Base-by-base conservation (phyloP, 768 basidiomycete species). In the Suillus weaverae region DNA sequence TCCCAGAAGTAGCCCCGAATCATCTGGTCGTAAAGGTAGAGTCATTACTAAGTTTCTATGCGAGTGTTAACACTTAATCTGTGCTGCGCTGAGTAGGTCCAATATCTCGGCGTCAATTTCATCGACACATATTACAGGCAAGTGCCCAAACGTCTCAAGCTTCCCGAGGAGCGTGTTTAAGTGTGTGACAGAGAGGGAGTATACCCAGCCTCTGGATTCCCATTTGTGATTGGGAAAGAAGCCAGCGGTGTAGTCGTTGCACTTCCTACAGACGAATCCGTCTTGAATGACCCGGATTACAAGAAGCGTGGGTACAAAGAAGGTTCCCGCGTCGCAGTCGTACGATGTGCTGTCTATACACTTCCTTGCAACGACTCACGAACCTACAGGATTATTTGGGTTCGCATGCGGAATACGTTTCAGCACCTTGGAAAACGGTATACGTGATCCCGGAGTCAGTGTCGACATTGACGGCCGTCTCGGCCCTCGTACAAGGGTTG, bases 71-170 rank as follows among this genome's bases (percentile, higher is more conserved):
- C 16, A 10, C 10, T 39, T 20, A 4, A 39, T 30, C 16, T 38
- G 26, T 69, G 59, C 11, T 39, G 18, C 9, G 60, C 16, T 30
- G 48, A 41, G 56, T 71, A 90, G 90, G 81, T 88, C 30, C 86
- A 92, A 69, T 94, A 88, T 69, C 78, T 83, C 10, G 93, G 92
- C 8, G 84, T 97, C 70, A 97, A 97, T 80, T 97, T 91, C 74
- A 94, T 91, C 72, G 91, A 92, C 73, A 88, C 86, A 51, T 96
- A 97, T 75, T 87, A 84, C 72, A 83, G 95, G 86, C 89, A 77
- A 74, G 77, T 69, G 44, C 63, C 69, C 4, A 66, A 70, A n/a
- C 64, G 70, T 51, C 75, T 71, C 18, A 18, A 62, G 53, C 20
- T 7, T 35, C 53, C 6, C 20, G 11, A n/a, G 4, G 36, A 39